A percentile compares a stretch with the other conserved stretches of the same genome.
phyloP scores from a whole-genome alignment of 129 eudicot species.

The Oenanthe sinensis region DNA sequence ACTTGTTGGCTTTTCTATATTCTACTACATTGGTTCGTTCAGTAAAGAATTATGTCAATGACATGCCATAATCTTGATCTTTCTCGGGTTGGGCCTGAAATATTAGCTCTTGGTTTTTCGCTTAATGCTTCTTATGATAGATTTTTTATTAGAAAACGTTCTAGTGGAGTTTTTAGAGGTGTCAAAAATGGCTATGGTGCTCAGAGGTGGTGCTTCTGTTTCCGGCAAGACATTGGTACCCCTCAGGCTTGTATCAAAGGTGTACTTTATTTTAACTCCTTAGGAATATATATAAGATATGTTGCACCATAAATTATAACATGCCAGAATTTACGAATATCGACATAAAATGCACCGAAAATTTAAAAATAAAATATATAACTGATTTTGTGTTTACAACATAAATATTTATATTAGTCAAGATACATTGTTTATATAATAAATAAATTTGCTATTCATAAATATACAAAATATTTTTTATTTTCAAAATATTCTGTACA shows the following conservation, averaged over 20 bases:
- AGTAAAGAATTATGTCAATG: constrained; percentile 60
- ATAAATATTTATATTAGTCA: no score
- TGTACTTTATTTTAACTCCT: constrained; percentile 28
- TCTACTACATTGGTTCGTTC: not conserved
- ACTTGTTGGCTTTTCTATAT: not conserved
- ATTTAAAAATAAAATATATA: no score
- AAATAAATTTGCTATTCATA: no score
- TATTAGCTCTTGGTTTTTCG: constrained; percentile 55
- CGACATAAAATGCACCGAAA: no score
- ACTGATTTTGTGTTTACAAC: no score
- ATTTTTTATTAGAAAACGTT: constrained; percentile 24
- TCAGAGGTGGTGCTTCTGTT: constrained; percentile 34
- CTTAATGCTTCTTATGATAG: constrained; percentile 40
- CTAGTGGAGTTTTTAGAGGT: constrained; percentile 27
- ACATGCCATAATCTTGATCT: constrained; percentile 68
- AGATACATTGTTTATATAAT: no score
- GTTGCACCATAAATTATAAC: no score
- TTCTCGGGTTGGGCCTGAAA: constrained; percentile 45
- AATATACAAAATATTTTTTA: no score
- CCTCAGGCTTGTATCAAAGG: constrained; percentile 57
- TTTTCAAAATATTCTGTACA: no score
- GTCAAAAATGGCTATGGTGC: constrained; percentile 30
- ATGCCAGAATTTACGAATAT: no score
- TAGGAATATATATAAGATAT: not conserved
- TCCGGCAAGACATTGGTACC: constrained; percentile 38